These are phyloP conservation scores for Bondarzewia mesenterica DNA, from an alignment of 1,284 basidiomycete genomes.

Conservation along the genomic window DNA sequence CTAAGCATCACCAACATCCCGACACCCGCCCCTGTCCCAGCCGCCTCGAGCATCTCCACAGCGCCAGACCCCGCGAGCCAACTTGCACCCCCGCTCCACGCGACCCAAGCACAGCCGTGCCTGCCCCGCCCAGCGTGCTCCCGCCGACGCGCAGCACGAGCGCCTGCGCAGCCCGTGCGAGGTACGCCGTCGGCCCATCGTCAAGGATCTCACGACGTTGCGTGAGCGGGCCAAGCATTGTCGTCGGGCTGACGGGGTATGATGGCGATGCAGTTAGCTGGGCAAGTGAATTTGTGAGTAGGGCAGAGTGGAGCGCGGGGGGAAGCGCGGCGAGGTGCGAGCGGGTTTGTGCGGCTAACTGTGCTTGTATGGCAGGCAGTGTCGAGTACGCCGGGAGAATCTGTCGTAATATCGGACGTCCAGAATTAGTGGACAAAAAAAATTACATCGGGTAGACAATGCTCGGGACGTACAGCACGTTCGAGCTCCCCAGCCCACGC, in stretches of 20 bases:
- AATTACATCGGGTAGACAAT: neutral
- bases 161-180: conserved; percentile 64
- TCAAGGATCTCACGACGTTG: conserved; percentile 52
- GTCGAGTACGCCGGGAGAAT: conserved; percentile 9
- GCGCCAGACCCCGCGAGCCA: conserved; percentile 36
- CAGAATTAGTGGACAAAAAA: neutral
- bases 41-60: conserved; percentile 34
- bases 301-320: conserved; percentile 49
- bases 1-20: conserved; percentile 48
- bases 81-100: conserved; percentile 47
- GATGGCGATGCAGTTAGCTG: conserved; percentile 45
- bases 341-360: conserved; percentile 1
- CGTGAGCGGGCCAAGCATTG: conserved; percentile 50
- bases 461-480: conserved; percentile 38
- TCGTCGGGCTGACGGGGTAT: conserved; percentile 38
- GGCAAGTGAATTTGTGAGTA: conserved; percentile 62
- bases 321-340: conserved; percentile 39
- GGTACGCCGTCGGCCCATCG: conserved; percentile 44
- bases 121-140: conserved; percentile 56
- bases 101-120: conserved; percentile 40
- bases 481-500: conserved; percentile 63
- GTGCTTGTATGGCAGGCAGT: conserved; percentile 5
- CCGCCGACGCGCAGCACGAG: conserved; percentile 37
- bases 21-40: conserved; percentile 52
- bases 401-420: neutral